A percentile compares a stretch with the other conserved stretches of the same genome.
phyloP scores from a whole-genome alignment of 2,329 filamentous ascomycete genomes.

The Davidsoniella australis region DNA sequence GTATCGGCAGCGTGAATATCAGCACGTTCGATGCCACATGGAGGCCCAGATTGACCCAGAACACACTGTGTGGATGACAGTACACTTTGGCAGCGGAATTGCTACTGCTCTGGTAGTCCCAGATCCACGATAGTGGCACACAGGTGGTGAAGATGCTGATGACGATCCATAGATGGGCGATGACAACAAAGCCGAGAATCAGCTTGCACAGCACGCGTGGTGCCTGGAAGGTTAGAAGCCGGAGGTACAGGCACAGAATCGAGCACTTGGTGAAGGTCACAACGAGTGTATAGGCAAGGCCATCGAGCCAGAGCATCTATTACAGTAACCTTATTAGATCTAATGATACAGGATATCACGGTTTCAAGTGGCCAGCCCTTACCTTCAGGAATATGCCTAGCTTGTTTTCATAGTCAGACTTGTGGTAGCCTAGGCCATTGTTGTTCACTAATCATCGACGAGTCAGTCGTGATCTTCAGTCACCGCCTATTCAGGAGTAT shows the following conservation, averaged over 20 bases:
- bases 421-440: constrained; percentile 7
- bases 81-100: constrained; percentile 2
- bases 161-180: constrained; percentile 16
- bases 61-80: constrained; percentile 14
- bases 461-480: not conserved
- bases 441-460: constrained; percentile 2
- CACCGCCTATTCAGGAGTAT: too few species aligned
- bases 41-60: constrained; percentile 18
- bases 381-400: constrained; percentile 11
- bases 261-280: constrained; percentile 15
- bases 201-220: constrained; percentile 13
- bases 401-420: not conserved
- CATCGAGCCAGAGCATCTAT: constrained; percentile 10
- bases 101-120: constrained; percentile 7
- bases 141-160: constrained; percentile 15
- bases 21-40: constrained; percentile 18
- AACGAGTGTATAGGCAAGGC: constrained; percentile 13
- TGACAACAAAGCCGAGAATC: constrained; percentile 13
- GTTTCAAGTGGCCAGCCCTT: not conserved
- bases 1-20: constrained; percentile 18
- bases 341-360: not conserved
- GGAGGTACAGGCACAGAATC: constrained; percentile 16
- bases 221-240: constrained; percentile 16
- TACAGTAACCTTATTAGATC: not conserved
- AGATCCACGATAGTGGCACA: constrained; percentile 14